Evolutionary conservation across 1,139 yeast genomes (phyloP).

Genomic region (Candida sanyaensis): DNA sequence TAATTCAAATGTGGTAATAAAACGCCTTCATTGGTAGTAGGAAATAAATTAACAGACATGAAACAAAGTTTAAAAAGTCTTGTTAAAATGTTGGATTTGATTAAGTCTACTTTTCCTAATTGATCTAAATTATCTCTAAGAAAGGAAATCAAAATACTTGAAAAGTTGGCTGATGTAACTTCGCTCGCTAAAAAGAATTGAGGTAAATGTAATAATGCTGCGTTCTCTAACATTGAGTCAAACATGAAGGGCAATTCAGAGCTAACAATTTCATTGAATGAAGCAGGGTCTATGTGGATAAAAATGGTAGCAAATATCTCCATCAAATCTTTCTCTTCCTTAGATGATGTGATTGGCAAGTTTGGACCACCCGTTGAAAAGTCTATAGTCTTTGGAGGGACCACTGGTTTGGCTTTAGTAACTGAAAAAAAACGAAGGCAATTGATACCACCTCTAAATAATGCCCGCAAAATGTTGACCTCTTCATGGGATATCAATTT

Average conservation of each 20-base stretch:
- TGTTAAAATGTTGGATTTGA: conserved; percentile 78
- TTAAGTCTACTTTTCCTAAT: conserved; percentile 77
- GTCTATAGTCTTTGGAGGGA: conserved; percentile 58
- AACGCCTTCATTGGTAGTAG: conserved; percentile 83
- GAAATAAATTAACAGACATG: conserved; percentile 93
- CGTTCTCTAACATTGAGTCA: conserved; percentile 78
- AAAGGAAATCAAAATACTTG: conserved; percentile 81
- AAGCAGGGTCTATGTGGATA: conserved; percentile 92
- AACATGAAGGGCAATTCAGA: conserved; percentile 79
- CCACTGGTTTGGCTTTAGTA: conserved; percentile 45
- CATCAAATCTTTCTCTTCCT: conserved; percentile 94
- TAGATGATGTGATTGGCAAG: conserved; percentile 80
- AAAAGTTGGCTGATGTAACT: conserved; percentile 87
- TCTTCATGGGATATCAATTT: conserved; percentile 83
- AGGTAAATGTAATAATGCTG: conserved; percentile 87
- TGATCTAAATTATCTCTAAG: conserved; percentile 72
- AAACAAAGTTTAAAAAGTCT: conserved; percentile 88
- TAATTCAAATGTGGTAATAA: conserved; percentile 84
- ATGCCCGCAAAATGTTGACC: conserved; percentile 68
- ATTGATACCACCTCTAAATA: conserved; percentile 82
- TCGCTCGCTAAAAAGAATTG: conserved; percentile 94
- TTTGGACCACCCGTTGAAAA: conserved; percentile 71
- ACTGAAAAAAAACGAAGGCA: conserved; percentile 78
- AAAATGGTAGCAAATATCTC: conserved; percentile 94
- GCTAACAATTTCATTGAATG: conserved; percentile 89